Conservation (phyloP, 2,329 filamentous ascomycete species). For the Allantophomopsis cytisporea region DNA sequence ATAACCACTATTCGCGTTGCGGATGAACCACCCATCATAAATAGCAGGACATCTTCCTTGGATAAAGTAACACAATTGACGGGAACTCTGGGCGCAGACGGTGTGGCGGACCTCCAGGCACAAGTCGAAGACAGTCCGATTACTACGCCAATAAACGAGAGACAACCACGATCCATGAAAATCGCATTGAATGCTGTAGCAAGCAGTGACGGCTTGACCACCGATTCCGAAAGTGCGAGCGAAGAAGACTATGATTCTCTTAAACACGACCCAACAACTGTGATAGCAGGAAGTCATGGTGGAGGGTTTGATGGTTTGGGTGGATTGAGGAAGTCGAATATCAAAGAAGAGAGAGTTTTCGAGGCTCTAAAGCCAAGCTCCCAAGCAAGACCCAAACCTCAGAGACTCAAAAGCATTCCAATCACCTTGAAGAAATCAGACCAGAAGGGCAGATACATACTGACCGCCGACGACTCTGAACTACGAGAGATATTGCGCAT, state of each 20-base stretch:
- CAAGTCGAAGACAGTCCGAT: slow-evolving; percentile 2
- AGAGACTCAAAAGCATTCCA: slow-evolving; percentile 14
- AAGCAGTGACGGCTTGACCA: slow-evolving; percentile 2
- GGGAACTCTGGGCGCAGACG: slow-evolving; percentile 9
- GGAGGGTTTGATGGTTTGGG: slow-evolving; percentile 16
- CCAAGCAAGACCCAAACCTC: neutral
- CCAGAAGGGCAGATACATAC: slow-evolving; percentile 13
- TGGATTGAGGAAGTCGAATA: slow-evolving; percentile 2
- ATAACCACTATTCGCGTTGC: too few species aligned
- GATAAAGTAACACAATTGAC: slow-evolving; percentile 7
- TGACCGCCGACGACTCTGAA: slow-evolving; percentile 14
- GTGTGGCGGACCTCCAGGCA: slow-evolving; percentile 8
- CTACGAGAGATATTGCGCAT: slow-evolving; percentile 12
- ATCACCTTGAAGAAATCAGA: slow-evolving; percentile 14
- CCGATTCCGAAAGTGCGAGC: slow-evolving; percentile 11
- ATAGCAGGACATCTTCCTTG: slow-evolving; percentile 4
- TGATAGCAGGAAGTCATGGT: slow-evolving; percentile 19
- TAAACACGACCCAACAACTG: slow-evolving; percentile 11
- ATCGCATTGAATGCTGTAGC: slow-evolving; percentile 9
- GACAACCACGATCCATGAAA: slow-evolving; percentile 13
- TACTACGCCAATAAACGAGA: neutral
- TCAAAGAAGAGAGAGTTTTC: slow-evolving; percentile 7
- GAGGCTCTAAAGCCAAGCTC: slow-evolving; percentile 6
- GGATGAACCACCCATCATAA: neutral
- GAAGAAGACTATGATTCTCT: slow-evolving; percentile 18